These are phyloP conservation scores for Thelonectria olida DNA, from an alignment of 2,329 filamentous ascomycete species.

Conservation along the genomic window DNA sequence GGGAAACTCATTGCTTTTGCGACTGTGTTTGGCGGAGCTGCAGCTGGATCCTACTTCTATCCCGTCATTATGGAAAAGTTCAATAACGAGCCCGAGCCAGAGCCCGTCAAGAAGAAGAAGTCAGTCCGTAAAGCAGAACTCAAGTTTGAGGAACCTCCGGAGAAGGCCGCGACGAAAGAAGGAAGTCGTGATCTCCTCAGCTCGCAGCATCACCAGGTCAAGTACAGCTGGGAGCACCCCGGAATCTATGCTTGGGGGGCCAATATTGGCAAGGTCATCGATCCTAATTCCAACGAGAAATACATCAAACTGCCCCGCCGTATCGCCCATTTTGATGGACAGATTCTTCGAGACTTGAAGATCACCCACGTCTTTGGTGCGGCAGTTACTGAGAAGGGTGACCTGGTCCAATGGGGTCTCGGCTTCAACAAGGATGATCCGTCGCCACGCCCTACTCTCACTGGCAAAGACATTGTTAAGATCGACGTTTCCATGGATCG, in stretches of 20 bases:
- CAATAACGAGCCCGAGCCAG: slow-evolving; percentile 25
- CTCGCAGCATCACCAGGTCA: slow-evolving; percentile 88
- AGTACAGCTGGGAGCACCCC: slow-evolving; percentile 81
- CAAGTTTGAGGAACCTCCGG: slow-evolving; percentile 73
- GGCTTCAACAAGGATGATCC: slow-evolving; percentile 74
- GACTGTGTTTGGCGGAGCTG: slow-evolving; percentile 50
- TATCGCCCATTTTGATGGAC: slow-evolving; percentile 83
- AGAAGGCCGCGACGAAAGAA: slow-evolving; percentile 68
- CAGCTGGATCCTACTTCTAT: slow-evolving; percentile 51
- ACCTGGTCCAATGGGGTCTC: slow-evolving; percentile 90
- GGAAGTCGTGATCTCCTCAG: slow-evolving; percentile 80
- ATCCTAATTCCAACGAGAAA: slow-evolving; percentile 80
- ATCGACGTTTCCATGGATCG: slow-evolving; percentile 83
- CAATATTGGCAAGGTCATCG: slow-evolving; percentile 85
- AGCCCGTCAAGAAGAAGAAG: slow-evolving; percentile 19
- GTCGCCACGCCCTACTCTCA: slow-evolving; percentile 76
- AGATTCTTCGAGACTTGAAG: slow-evolving; percentile 87
- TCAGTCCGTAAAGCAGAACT: slow-evolving; percentile 58
- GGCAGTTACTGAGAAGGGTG: slow-evolving; percentile 86
- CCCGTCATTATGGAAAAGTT: slow-evolving; percentile 45
- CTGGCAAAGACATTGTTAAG: slow-evolving; percentile 81
- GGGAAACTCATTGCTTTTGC: slow-evolving; percentile 44
- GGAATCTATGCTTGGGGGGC: slow-evolving; percentile 95
- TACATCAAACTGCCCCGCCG: slow-evolving; percentile 83
- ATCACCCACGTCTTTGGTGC: slow-evolving; percentile 83